A percentile compares a stretch with the other conserved stretches of the same genome.
phyloP scores from a whole-genome alignment of 257 asterid genomes.

The Plantago elongata region DNA sequence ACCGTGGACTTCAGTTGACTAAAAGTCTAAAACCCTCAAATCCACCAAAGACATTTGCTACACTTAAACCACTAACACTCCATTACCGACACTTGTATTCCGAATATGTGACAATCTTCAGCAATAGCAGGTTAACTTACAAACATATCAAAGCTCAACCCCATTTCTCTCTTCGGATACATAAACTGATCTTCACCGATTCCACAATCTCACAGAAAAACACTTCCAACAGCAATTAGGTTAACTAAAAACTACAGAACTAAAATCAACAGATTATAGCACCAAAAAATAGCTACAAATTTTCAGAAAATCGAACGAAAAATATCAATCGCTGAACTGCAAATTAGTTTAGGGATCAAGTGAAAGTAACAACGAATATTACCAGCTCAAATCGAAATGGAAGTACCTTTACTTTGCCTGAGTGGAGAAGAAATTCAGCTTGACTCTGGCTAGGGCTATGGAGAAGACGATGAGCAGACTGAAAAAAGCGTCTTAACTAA shows the following conservation, averaged over 20 bases:
- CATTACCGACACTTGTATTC: too few species aligned
- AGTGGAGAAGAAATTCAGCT: neutral
- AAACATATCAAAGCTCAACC: too few species aligned
- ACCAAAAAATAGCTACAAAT: neutral
- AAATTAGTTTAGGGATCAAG: neutral
- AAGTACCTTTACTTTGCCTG: neutral
- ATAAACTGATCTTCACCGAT: too few species aligned
- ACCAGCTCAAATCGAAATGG: neutral
- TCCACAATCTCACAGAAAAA: too few species aligned
- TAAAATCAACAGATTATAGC: neutral
- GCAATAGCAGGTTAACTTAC: too few species aligned
- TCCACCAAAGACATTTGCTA: too few species aligned
- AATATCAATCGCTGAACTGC: neutral
- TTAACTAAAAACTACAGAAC: neutral
- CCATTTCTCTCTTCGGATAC: too few species aligned
- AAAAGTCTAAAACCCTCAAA: too few species aligned
- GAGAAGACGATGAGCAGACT: neutral
- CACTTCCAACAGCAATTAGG: neutral
- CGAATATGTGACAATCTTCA: too few species aligned
- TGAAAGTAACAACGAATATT: neutral
- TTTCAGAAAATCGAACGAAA: neutral
- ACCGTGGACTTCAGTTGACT: too few species aligned
- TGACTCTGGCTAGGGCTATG: slow-evolving; percentile 4
- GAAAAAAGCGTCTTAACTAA: neutral
- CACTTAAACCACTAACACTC: too few species aligned